A percentile compares a stretch with the other conserved stretches of the same genome.
phyloP scores from a whole-genome alignment of 208 protist species.

The Acanthamoeba lenticulata region DNA sequence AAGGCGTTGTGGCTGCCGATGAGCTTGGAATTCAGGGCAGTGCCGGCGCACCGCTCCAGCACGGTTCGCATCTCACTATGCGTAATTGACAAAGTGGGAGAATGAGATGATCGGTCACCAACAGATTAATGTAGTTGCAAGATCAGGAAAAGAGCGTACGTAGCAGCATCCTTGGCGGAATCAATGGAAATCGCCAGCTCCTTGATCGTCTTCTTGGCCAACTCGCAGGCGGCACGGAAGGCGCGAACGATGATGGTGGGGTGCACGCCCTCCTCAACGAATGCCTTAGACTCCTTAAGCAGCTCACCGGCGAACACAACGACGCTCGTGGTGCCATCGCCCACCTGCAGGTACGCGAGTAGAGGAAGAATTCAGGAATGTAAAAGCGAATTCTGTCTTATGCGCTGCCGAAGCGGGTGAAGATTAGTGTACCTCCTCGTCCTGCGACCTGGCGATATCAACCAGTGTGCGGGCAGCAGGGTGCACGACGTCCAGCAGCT shows the following conservation, averaged over 20 bases:
- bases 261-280: conserved; percentile 99
- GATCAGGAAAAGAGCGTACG: conserved; percentile 51
- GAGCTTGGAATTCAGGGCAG: conserved; percentile 99
- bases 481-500: conserved; percentile 99
- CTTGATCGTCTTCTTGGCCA: conserved; percentile 88
- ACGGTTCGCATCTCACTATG: conserved; percentile 79
- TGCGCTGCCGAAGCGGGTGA: neutral
- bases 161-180: conserved; percentile 80
- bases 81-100: neutral
- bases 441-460: conserved; percentile 98
- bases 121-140: neutral
- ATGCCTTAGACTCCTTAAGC: conserved; percentile 97
- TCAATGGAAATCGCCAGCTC: conserved; percentile 91
- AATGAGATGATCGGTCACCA: neutral
- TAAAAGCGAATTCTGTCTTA: neutral
- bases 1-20: conserved; percentile 96
- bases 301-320: conserved; percentile 99
- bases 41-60: conserved; percentile 96
- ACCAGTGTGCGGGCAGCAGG: conserved; percentile 99
- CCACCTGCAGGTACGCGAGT: conserved; percentile 95
- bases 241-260: conserved; percentile 92
- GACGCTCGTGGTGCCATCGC: conserved; percentile 99
- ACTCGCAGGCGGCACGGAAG: conserved; percentile 90
- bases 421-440: conserved; percentile 58
- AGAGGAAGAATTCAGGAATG: neutral